Evolutionary conservation across 2,329 filamentous ascomycete species (phyloP).

Genomic region (Hirsutella minnesotensis): DNA sequence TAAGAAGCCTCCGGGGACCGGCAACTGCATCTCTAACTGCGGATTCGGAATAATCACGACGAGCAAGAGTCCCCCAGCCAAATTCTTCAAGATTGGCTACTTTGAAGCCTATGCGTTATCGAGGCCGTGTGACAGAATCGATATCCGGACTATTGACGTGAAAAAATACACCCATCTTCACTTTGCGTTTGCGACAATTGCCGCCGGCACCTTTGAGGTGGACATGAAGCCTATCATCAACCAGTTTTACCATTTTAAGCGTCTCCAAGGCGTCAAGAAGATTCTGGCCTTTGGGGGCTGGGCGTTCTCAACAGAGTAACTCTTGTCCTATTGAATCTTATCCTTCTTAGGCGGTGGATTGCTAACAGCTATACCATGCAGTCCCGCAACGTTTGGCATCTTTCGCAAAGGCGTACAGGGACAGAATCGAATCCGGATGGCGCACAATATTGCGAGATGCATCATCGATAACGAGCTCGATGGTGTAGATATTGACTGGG

Average conservation of each 20-base stretch:
- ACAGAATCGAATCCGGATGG: constrained; percentile 19
- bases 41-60: constrained; percentile 10
- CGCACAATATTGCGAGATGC: constrained; percentile 22
- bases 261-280: constrained; percentile 9
- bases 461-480: constrained; percentile 22
- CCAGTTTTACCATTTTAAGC: constrained; percentile 11
- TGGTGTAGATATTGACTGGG: constrained; percentile 31
- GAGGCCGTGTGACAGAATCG: constrained; percentile 1
- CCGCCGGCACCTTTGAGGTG: constrained; percentile 8
- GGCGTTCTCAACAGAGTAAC: constrained; percentile 11
- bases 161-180: constrained; percentile 19
- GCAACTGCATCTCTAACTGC: constrained; percentile 19
- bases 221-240: constrained; percentile 8
- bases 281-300: constrained; percentile 18
- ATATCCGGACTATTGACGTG: constrained; percentile 3
- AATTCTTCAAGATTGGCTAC: constrained; percentile 8
- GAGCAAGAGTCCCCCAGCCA: neutral
- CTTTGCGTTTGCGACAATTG: constrained; percentile 23
- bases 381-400: constrained; percentile 5
- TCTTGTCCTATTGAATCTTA: too few relatives aligned
- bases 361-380: too few relatives aligned
- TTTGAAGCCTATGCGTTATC: constrained; percentile 6
- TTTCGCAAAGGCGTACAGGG: constrained; percentile 9
- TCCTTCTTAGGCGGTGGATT: too few relatives aligned
- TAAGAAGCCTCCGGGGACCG: constrained; percentile 24